phyloP scores from a whole-genome alignment of 2,329 filamentous ascomycete genomes.

The Botrytis byssoidea region DNA sequence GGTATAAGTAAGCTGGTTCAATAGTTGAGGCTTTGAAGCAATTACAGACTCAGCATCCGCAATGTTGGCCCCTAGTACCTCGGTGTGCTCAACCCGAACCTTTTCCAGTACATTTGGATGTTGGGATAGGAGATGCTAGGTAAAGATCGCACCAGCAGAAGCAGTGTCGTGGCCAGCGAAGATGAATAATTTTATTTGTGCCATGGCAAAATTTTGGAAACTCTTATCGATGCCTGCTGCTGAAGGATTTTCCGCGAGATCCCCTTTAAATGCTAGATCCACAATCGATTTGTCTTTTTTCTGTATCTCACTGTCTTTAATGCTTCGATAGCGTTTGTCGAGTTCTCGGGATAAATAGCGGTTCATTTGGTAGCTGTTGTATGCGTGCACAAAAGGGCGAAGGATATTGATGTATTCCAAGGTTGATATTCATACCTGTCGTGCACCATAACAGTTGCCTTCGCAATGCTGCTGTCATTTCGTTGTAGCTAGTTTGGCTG shows the following conservation, averaged over 20 bases:
- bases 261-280: constrained; percentile 10
- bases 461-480: constrained; percentile 6
- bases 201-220: constrained; percentile 1
- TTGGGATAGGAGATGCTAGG: constrained; percentile 25
- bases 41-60: constrained; percentile 15
- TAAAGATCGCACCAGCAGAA: constrained; percentile 20
- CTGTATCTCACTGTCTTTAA: neutral
- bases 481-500: neutral
- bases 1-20: constrained; percentile 29
- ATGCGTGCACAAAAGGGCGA: neutral
- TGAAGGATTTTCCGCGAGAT: constrained; percentile 6
- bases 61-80: constrained; percentile 25
- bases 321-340: neutral
- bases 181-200: constrained; percentile 25
- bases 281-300: neutral
- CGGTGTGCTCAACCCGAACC: constrained; percentile 29
- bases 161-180: constrained; percentile 35
- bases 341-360: constrained; percentile 2
- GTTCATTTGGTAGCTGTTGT: constrained; percentile 14
- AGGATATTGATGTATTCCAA: constrained; percentile 17
- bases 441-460: neutral
- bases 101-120: constrained; percentile 23
- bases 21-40: constrained; percentile 21
- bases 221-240: neutral
- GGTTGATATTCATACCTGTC: neutral